These are phyloP conservation scores for Actinidia chinensis DNA, from an alignment of 179 eudicot genomes.

Conservation along the genomic window DNA sequence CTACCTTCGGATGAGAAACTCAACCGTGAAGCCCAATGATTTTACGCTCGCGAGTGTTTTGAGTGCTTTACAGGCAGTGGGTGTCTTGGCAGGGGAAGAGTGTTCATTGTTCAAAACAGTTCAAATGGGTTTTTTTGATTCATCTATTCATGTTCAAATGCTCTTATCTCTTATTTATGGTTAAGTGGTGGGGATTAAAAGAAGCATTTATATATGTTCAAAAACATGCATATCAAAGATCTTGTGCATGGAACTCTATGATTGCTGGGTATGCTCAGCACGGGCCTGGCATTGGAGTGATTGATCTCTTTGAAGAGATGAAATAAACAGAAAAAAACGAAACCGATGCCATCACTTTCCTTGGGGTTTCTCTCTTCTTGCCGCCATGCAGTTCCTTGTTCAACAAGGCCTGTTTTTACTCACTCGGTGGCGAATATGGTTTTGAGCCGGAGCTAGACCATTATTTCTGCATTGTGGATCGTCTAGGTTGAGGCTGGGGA, in stretches of 20 bases:
- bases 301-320: constrained; percentile 46
- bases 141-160: constrained; percentile 44
- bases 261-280: constrained; percentile 47
- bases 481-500: constrained; percentile 53
- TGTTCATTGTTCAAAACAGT: constrained; percentile 49
- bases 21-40: constrained; percentile 42
- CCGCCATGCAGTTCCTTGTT: constrained; percentile 53
- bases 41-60: constrained; percentile 43
- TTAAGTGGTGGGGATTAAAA: constrained; percentile 51
- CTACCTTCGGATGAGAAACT: constrained; percentile 41
- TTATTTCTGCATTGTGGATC: constrained; percentile 60
- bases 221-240: constrained; percentile 36
- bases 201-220: constrained; percentile 40
- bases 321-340: constrained; percentile 27
- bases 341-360: constrained; percentile 45
- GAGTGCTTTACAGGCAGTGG: constrained; percentile 41
- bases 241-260: constrained; percentile 59
- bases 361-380: constrained; percentile 51
- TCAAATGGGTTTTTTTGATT: constrained; percentile 32
- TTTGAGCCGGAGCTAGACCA: constrained; percentile 44
- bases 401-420: constrained; percentile 40
- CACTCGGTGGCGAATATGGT: constrained; percentile 37
- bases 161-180: constrained; percentile 51
- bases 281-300: constrained; percentile 41
- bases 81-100: constrained; percentile 43